Percentiles rank a stretch among this genome's conserved stretches.
These are phyloP conservation scores for Jacaranda mimosifolia DNA, from an alignment of 257 asterid species.

Conservation along the genomic window DNA sequence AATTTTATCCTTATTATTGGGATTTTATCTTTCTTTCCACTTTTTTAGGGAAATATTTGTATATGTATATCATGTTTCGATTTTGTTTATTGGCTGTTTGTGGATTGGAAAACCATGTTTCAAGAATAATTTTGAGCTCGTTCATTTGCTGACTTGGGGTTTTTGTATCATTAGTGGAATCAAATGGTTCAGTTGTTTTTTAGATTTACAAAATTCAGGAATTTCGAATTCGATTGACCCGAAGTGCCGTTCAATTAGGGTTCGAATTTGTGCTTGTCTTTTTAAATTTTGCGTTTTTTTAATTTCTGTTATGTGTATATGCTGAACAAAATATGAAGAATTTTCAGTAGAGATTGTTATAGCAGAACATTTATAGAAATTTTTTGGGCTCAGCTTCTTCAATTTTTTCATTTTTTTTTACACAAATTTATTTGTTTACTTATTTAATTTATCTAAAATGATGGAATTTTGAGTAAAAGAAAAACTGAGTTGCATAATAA, in stretches of 20 bases:
- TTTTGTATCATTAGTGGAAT: neutral
- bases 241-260: slow-evolving; percentile 32
- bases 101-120: slow-evolving; percentile 23
- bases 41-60: neutral
- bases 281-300: neutral
- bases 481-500: slow-evolving; percentile 29
- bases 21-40: neutral
- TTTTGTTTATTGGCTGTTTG: slow-evolving; percentile 25
- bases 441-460: neutral
- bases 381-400: slow-evolving; percentile 6
- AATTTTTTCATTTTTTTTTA: neutral
- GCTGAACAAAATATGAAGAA: neutral
- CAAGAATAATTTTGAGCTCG: slow-evolving; percentile 6
- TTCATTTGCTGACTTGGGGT: slow-evolving; percentile 34
- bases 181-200: slow-evolving; percentile 45
- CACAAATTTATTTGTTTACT: neutral
- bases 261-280: slow-evolving; percentile 28
- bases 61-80: slow-evolving; percentile 14
- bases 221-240: slow-evolving; percentile 61
- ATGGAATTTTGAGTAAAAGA: slow-evolving; percentile 24
- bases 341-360: slow-evolving; percentile 2
- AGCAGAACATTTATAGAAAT: neutral
- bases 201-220: slow-evolving; percentile 35
- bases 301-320: neutral
- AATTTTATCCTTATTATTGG: neutral